Conservation (phyloP, 78 protist genomes). For the Protostelium mycophagum region DNA sequence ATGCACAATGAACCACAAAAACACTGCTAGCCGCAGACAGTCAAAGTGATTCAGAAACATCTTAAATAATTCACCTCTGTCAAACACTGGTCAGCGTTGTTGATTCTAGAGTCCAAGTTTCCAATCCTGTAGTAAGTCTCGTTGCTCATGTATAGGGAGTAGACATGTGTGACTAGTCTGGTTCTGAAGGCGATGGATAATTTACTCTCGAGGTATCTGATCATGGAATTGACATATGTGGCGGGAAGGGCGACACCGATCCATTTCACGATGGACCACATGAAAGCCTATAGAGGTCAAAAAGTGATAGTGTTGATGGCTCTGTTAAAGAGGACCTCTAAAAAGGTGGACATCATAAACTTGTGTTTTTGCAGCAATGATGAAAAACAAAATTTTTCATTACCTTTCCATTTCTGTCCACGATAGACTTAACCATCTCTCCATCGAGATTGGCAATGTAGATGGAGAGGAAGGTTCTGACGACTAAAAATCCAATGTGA, state of each 20-base stretch:
- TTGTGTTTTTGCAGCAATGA: constrained; percentile 1
- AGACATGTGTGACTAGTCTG: constrained; percentile 13
- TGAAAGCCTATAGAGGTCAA: neutral
- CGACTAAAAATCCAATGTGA: constrained; percentile 12
- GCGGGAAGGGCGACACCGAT: constrained; percentile 27
- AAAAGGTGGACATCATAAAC: no score
- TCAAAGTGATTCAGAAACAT: neutral
- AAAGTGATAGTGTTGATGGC: neutral
- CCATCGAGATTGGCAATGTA: constrained; percentile 29
- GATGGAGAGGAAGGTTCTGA: constrained; percentile 16
- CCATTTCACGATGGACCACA: constrained; percentile 18
- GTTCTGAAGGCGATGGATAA: constrained; percentile 39
- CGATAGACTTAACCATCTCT: constrained; percentile 7
- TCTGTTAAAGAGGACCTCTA: no score
- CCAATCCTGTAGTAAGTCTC: constrained; percentile 13
- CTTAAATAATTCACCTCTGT: neutral
- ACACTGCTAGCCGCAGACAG: neutral
- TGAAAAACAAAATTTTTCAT: neutral
- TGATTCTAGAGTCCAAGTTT: constrained; percentile 27
- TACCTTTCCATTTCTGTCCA: constrained; percentile 1
- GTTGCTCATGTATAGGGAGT: neutral
- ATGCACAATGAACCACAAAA: neutral
- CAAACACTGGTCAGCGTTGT: constrained; percentile 35
- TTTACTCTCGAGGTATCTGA: constrained; percentile 17
- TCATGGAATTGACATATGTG: constrained; percentile 22